Evolutionary conservation across 306 rosid genomes (phyloP), one percentile per base, ranked within the genome.

Genomic region (Trifolium fragiferum): DNA sequence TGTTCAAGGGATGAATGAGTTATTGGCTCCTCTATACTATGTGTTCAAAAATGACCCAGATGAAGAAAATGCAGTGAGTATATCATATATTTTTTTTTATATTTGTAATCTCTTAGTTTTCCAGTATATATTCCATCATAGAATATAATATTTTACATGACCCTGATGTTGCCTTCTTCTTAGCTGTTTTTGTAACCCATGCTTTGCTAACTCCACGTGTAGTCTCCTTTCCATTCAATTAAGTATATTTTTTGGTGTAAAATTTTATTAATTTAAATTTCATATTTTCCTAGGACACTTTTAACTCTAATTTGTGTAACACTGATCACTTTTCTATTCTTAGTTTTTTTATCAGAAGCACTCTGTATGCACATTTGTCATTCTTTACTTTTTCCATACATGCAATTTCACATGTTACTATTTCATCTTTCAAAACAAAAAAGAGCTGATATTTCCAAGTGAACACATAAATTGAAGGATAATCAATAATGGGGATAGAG

Each of bases 1-100:
- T 92, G 99, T 95, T 80, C 99, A 95, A 75, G 98, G 98, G 83
- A 95, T 95, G 99, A 95, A 95, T 80, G 99, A 95, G 81, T 54
- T 95, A 80, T 84, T 95, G 88, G 99, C 99, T 67, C 98, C 99
- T 80, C 77, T 95, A 65, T 95, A 70, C 85, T 95, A 89, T 72
- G 93, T 95, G 49, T 90, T 92, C 70, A 95, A 81, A 86, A 90
- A 82, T 86, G 98, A 95, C 67, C 96, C 97, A 2, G 97, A 92
- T 41, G 93, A 87, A 82, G 99, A 92, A 77, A 85, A 87, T 80
- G 87, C 85, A 60, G 99, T 95, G 84, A 86, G 97, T 81, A 70
- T 76, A 64, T 23, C n/a, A 41, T 32, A 49, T 58, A 13, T 65
- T 20, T 49, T 72, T 12, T 35, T 6, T 8, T 35, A 1, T 35